Evolutionary conservation across 164 flowering plant genomes (phyloP), one percentile per base, ranked within the genome.

Genomic region (Kalanchoe fedtschenkoi): DNA sequence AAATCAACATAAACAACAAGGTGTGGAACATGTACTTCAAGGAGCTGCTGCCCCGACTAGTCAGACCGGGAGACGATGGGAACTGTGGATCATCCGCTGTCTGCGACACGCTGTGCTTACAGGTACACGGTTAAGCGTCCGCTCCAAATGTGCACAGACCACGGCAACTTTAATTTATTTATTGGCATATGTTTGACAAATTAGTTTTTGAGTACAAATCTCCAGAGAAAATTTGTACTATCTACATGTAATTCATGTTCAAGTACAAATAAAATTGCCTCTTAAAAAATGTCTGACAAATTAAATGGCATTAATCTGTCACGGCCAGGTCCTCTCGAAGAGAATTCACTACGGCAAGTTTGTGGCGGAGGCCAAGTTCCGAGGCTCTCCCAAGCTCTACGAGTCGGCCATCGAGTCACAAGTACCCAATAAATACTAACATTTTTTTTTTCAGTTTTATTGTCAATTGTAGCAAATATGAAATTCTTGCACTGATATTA

Each of bases 41-140:
- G 29, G 69, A 77, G 65, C 83, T 86, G 65, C 83, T 86, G 64
- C 89, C 87, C 28, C 74, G 86, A 62, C 69, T 86, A 58, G 89
- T 83, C 34, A 75, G 73, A 63, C 69, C 75, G 61, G 92, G 92
- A 33, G 74, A 79, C 70, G 92, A 86, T 77, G 89, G 92, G 6
- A 86, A 86, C 51, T 80, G 73, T 57, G 88, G 92, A 46, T 78
- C 92, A 63, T 35, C 80, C 66, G 85, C 89, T 26, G 78, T 77
- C 46, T 86, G 89, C 60, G 92, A 86, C 71, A 82, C 92, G n/a
- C 76, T 74, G 21, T 86, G 87, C 72, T 69, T 86, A 65, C 92
- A 86, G 81, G 92, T 86, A 72, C 59, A 28, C n/a, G n/a, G n/a
- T n/a, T n/a, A n/a, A n/a, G n/a, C n/a, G n/a, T n/a, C n/a, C n/a